A percentile compares a stretch with the other conserved stretches of the same genome.
These are phyloP conservation scores for Russula lepida DNA, from an alignment of 768 basidiomycete species.

Conservation along the genomic window DNA sequence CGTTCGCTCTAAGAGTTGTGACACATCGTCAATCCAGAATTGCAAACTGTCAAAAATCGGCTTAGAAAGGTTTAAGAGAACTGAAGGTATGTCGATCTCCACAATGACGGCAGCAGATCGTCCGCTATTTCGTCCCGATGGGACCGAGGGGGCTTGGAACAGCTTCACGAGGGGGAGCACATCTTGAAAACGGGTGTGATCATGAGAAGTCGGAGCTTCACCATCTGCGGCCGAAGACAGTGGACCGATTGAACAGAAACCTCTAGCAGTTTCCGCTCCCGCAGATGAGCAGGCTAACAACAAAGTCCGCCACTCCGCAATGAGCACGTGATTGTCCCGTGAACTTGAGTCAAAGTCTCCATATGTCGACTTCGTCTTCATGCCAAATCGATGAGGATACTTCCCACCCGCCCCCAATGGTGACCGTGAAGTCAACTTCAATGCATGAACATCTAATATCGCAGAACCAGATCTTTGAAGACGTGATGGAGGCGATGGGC, in stretches of 20 bases:
- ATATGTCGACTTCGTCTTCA: conserved; percentile 14
- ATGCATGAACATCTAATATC: conserved; percentile 51
- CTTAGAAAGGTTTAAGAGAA: conserved; percentile 58
- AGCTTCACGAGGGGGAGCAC: not conserved
- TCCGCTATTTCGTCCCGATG: not conserved
- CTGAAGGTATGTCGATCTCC: conserved; percentile 46
- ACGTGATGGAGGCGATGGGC: conserved; percentile 44
- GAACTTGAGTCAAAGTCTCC: conserved; percentile 1
- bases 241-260: conserved; percentile 45
- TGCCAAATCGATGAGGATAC: not conserved
- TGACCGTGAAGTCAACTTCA: conserved; percentile 32
- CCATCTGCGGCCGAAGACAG: conserved; percentile 22
- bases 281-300: conserved; percentile 41
- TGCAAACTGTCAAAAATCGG: conserved; percentile 66
- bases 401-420: conserved; percentile 15
- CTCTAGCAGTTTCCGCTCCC: conserved; percentile 33
- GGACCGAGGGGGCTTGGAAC: not conserved
- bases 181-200: conserved; percentile 13
- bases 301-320: conserved; percentile 37
- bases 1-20: conserved; percentile 57
- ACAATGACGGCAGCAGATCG: conserved; percentile 22
- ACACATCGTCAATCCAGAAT: conserved; percentile 78
- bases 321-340: conserved; percentile 28
- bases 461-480: conserved; percentile 58
- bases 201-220: not conserved